Conservation (phyloP, 2,329 filamentous ascomycete species). For the Mycocentrospora acerina region DNA sequence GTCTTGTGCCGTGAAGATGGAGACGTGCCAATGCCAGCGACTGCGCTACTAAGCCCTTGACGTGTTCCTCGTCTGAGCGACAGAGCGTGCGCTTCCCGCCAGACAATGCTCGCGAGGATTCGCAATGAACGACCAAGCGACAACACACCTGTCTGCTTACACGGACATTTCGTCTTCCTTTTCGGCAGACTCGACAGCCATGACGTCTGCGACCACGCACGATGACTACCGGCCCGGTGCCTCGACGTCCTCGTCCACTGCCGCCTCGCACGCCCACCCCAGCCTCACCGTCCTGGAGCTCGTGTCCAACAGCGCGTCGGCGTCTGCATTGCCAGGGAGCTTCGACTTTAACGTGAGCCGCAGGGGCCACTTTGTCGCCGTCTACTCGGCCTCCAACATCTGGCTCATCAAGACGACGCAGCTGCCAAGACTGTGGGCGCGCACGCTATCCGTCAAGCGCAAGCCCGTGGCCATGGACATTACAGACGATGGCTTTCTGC, state of each 20-base stretch:
- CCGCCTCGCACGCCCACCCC: conserved; percentile 32
- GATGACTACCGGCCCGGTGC: conserved; percentile 26
- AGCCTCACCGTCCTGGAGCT: conserved; percentile 40
- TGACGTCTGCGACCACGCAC: conserved; percentile 36
- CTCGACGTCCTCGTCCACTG: conserved; percentile 15
- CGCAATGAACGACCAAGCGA: conserved; percentile 21
- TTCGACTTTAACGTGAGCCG: conserved; percentile 42
- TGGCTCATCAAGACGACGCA: conserved; percentile 42
- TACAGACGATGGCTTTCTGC: conserved; percentile 71
- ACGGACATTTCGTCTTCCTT: conserved; percentile 27
- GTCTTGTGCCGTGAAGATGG: too few species aligned
- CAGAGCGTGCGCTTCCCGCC: not conserved
- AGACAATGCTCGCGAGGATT: conserved; percentile 26
- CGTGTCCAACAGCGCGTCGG: conserved; percentile 41
- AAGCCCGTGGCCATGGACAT: conserved; percentile 66
- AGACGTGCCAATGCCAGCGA: too few species aligned
- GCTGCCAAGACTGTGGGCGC: conserved; percentile 39
- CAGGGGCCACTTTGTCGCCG: conserved; percentile 38
- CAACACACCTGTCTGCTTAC: conserved; percentile 34
- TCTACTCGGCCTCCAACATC: conserved; percentile 41
- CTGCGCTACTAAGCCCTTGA: too few species aligned
- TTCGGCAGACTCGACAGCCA: conserved; percentile 36
- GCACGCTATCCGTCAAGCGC: conserved; percentile 40
- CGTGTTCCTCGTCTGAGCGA: too few species aligned
- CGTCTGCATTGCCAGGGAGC: conserved; percentile 41